Evolutionary conservation across 371 early-diverging fungal genomes (phyloP).

Genomic region (Basidiobolus meristosporus): DNA sequence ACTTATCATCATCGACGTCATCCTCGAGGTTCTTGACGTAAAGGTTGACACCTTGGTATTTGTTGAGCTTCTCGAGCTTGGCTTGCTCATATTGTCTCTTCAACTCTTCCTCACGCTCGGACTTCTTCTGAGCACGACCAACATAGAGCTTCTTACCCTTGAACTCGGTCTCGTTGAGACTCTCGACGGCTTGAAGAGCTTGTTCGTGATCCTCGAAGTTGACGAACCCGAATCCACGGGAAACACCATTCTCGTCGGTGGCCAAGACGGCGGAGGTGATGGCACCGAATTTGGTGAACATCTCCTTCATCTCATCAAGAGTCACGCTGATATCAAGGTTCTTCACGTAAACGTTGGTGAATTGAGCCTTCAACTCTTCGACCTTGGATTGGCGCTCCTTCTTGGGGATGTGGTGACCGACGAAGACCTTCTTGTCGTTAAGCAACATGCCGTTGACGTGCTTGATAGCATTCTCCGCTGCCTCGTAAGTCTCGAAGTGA

Average conservation of each 20-base stretch:
- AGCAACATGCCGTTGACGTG: conserved; percentile 96
- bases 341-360: conserved; percentile 98
- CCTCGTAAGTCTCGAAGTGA: conserved; percentile 92
- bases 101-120: conserved; percentile 94
- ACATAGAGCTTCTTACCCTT: conserved; percentile 88
- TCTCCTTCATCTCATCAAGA: conserved; percentile 60
- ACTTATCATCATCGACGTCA: conserved; percentile 82
- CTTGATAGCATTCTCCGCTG: conserved; percentile 92
- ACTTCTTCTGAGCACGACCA: conserved; percentile 96
- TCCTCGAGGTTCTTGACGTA: conserved; percentile 97
- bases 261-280: conserved; percentile 68
- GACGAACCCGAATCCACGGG: conserved; percentile 92
- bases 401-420: conserved; percentile 81
- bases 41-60: conserved; percentile 95
- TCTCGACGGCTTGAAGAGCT: conserved; percentile 84
- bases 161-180: conserved; percentile 81
- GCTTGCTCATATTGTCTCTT: conserved; percentile 82
- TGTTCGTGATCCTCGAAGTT: conserved; percentile 89
- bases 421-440: conserved; percentile 87
- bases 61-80: conserved; percentile 84
- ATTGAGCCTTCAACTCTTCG: conserved; percentile 77
- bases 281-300: conserved; percentile 76
- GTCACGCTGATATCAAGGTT: conserved; percentile 75
- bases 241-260: conserved; percentile 60
- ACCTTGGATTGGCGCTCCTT: conserved; percentile 87